Evolutionary conservation across 2,329 filamentous ascomycete species (phyloP).

Genomic region (Aspergillus caelatus): DNA sequence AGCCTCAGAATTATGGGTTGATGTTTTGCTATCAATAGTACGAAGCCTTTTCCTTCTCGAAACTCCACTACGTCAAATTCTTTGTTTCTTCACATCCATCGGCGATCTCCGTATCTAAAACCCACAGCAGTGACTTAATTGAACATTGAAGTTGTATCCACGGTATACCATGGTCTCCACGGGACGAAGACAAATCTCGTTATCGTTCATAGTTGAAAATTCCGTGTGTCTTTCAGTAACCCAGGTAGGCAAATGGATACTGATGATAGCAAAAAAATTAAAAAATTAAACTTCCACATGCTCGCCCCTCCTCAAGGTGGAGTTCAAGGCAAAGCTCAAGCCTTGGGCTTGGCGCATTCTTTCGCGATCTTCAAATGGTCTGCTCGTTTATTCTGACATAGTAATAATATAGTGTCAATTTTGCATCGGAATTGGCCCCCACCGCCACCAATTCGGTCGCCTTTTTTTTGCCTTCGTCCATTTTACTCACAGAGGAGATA

Average conservation of each 20-base stretch:
- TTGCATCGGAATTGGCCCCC: conserved; percentile 1
- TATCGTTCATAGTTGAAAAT: not conserved
- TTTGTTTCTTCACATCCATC: conserved; percentile 11
- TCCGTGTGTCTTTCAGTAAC: not conserved
- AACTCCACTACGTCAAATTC: not conserved
- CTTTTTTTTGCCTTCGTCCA: not conserved
- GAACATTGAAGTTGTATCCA: not conserved
- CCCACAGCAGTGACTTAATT: not conserved
- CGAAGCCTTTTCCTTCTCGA: not conserved
- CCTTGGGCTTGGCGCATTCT: not conserved
- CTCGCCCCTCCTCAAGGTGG: not conserved
- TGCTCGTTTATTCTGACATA: not conserved
- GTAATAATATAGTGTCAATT: not conserved
- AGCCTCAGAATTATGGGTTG: not conserved
- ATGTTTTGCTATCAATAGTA: conserved; percentile 1
- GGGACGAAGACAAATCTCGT: not conserved
- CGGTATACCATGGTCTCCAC: not conserved
- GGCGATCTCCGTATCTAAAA: conserved; percentile 1
- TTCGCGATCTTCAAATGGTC: not conserved
- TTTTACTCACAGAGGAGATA: not conserved
- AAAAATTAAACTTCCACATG: not conserved
- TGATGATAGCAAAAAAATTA: not conserved
- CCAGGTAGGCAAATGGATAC: conserved; percentile 1
- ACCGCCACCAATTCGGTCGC: not conserved
- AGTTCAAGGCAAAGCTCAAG: not conserved